These are phyloP conservation scores for Panaeolus cyanescens DNA, from an alignment of 768 basidiomycete genomes.

Conservation along the genomic window DNA sequence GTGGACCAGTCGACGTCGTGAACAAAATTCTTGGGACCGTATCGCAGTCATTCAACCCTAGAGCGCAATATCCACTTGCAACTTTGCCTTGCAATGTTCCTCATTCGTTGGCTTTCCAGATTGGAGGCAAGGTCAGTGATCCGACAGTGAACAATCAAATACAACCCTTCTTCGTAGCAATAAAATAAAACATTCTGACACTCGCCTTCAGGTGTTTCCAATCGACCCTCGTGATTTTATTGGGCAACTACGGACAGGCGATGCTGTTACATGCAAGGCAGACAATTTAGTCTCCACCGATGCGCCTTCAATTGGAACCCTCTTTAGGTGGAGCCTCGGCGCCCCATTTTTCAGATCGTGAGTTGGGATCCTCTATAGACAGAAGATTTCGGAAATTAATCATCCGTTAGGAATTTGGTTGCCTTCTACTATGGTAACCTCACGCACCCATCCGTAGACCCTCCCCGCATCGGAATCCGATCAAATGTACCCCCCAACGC, in stretches of 20 bases:
- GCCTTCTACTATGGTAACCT: constrained; percentile 76
- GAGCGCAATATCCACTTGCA: constrained; percentile 22
- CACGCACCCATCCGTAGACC: constrained; percentile 64
- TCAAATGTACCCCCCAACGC: constrained; percentile 64
- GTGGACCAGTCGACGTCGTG: constrained; percentile 71
- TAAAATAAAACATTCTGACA: not conserved
- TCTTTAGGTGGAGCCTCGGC: constrained; percentile 75
- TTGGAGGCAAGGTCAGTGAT: constrained; percentile 56
- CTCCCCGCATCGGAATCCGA: constrained; percentile 66
- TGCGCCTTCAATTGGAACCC: constrained; percentile 48
- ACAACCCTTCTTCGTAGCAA: too few relatives aligned
- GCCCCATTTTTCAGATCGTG: constrained; percentile 74
- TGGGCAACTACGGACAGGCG: constrained; percentile 33
- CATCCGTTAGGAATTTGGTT: constrained; percentile 48
- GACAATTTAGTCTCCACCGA: constrained; percentile 62
- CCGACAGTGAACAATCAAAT: too few relatives aligned
- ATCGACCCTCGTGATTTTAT: constrained; percentile 75
- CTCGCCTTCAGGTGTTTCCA: constrained; percentile 49
- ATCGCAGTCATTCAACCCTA: constrained; percentile 35
- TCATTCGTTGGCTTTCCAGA: constrained; percentile 60
- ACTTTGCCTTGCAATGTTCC: constrained; percentile 52
- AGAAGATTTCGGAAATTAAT: not conserved
- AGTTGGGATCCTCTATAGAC: not conserved
- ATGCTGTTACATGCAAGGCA: constrained; percentile 49
- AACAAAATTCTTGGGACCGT: constrained; percentile 41